Base-by-base conservation (phyloP, 2,329 filamentous ascomycete species). In the Clarireedia paspali region DNA sequence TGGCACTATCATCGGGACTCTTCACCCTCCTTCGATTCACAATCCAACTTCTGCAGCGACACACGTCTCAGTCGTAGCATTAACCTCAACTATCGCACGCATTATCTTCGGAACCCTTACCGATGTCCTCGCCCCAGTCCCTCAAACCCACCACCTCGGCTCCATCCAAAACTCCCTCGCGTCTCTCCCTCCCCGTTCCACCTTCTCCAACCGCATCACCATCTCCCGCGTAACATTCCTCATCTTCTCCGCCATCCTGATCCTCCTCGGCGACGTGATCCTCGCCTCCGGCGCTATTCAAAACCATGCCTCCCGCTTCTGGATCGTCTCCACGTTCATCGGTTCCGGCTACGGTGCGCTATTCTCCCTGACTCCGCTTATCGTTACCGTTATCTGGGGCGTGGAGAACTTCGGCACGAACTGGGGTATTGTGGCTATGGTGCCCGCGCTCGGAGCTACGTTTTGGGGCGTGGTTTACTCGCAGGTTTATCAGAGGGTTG, bases 341-440 rank as follows among this genome's bases (percentile, higher is more conserved):
- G 94, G 94, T 6, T 85, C 91, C 1, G 94, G 94, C 46, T 97
- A 99, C 68, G 94, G 94, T 46, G 91, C 91, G 34, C 83, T 91
- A 23, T 99, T 97, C 75, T 88, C 84, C 48, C 79, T 97, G 5
- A 88, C 88, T 0, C 94, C 94, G 2, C 91, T 97, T 62, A 89
- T 97, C 56, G 87, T 96, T 63, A 90, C 86, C n/a, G 91, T 96
- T 9, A 92, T 99, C 47, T 99, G 94, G 94, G 94, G 94, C 26
- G 91, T 96, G 0, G 91, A 97, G 75, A 99, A 97, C 70, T 97
- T 99, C 69, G 94, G 90, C 57, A 99, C 94, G 0, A 97, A 99
- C 66, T 99, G 92, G 84, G 94, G 94, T 9, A 91, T 97, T 59
- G 84, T 97, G 6, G 91, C 91, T 44, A 94, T 95, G 77, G 85